Conservation (phyloP, 2,329 filamentous ascomycete genomes). For the Claviceps sp. region DNA sequence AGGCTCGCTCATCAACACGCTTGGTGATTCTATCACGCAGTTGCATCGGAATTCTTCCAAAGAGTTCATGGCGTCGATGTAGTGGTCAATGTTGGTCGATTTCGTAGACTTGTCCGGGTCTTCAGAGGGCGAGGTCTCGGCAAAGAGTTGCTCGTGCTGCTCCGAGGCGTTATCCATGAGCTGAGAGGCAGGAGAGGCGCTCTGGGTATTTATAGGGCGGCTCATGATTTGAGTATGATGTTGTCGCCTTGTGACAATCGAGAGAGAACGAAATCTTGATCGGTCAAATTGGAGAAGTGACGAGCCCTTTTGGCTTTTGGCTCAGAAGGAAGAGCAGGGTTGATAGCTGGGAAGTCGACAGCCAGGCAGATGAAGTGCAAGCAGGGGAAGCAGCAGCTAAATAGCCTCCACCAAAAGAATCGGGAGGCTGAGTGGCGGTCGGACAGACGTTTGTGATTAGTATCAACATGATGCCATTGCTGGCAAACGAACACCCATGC, state of each 20-base stretch:
- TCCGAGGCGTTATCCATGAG: slow-evolving; percentile 9
- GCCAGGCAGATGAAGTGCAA: too few relatives aligned
- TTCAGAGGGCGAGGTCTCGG: slow-evolving; percentile 25
- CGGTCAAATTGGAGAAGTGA: too few relatives aligned
- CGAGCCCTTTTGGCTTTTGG: too few relatives aligned
- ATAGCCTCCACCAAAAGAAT: background rate
- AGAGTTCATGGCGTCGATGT: slow-evolving; percentile 13
- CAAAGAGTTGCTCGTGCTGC: slow-evolving; percentile 25
- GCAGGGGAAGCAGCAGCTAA: too few relatives aligned
- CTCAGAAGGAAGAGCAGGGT: too few relatives aligned
- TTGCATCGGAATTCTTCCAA: slow-evolving; percentile 25
- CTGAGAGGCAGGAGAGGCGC: background rate
- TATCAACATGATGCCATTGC: too few relatives aligned
- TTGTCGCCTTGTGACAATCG: too few relatives aligned
- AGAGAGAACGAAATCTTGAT: too few relatives aligned
- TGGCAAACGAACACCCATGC: too few relatives aligned
- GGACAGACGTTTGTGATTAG: too few relatives aligned
- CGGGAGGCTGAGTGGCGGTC: background rate
- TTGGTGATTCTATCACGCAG: slow-evolving; percentile 12
- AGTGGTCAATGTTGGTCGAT: slow-evolving; percentile 18
- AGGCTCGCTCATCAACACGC: slow-evolving; percentile 11
- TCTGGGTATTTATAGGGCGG: background rate
- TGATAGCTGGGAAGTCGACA: too few relatives aligned
- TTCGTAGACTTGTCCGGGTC: slow-evolving; percentile 19
- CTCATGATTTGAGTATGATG: background rate